phyloP scores from a whole-genome alignment of 2,329 filamentous ascomycete species.

The Helotiales sp. region DNA sequence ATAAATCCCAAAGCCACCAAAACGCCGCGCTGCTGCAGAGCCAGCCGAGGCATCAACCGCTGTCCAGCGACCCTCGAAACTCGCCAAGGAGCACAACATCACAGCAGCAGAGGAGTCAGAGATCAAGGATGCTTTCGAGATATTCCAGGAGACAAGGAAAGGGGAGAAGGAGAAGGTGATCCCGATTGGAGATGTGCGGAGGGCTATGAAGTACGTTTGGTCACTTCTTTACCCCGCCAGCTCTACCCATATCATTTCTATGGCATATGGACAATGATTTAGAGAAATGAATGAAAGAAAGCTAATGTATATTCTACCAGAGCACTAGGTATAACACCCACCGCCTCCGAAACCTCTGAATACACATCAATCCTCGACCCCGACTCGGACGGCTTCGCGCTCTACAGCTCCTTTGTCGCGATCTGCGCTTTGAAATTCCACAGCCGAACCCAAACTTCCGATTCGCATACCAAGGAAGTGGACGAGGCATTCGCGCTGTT shows the following conservation, averaged over 20 bases:
- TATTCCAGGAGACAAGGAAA: constrained; percentile 76
- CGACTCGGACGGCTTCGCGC: constrained; percentile 75
- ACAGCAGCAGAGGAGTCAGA: constrained; percentile 83
- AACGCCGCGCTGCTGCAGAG: constrained; percentile 37
- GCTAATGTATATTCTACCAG: constrained; percentile 49
- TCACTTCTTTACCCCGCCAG: constrained; percentile 6
- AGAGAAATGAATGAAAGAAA: background rate
- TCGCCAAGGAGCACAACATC: constrained; percentile 90
- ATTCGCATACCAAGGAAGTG: constrained; percentile 68
- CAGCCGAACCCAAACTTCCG: constrained; percentile 55
- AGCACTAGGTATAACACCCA: constrained; percentile 78
- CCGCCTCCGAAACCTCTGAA: constrained; percentile 70
- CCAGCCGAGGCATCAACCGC: constrained; percentile 38
- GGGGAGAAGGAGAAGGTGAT: constrained; percentile 69
- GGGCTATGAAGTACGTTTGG: constrained; percentile 69
- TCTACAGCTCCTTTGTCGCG: constrained; percentile 82
- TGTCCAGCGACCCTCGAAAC: constrained; percentile 74
- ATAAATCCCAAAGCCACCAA: constrained; percentile 35
- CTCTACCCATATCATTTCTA: constrained; percentile 8
- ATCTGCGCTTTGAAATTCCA: constrained; percentile 88
- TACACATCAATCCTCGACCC: constrained; percentile 86
- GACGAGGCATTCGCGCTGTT: constrained; percentile 85
- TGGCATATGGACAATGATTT: background rate
- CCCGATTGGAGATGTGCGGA: constrained; percentile 58
- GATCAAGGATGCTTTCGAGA: constrained; percentile 85